Percentiles rank a stretch among this genome's conserved stretches.
Evolutionary conservation across 495 filamentous ascomycete species (phyloP).

Genomic region (Trichoderma reesei): DNA sequence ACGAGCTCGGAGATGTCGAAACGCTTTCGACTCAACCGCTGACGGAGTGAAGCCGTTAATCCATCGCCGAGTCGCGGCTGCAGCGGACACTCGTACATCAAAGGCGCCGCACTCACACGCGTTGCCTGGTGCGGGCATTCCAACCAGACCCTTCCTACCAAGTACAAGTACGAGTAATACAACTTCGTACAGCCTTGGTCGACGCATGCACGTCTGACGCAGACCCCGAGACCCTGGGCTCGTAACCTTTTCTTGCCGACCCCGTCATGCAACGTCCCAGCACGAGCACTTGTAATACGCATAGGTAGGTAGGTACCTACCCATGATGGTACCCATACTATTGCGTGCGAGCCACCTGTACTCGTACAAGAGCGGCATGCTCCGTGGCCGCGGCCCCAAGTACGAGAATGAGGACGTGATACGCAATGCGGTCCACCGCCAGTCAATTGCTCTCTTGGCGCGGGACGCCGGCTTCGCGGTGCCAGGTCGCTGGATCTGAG

Average conservation of each 20-base stretch:
- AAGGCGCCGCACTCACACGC: background rate
- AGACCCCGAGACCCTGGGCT: background rate
- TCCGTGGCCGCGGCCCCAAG: too few species aligned
- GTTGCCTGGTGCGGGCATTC: background rate
- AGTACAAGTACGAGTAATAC: background rate
- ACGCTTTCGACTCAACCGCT: background rate
- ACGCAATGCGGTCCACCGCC: background rate
- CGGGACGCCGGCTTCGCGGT: background rate
- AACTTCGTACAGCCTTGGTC: background rate
- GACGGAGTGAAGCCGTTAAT: background rate
- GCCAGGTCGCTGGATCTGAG: background rate
- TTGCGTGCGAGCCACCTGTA: background rate
- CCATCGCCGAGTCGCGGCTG: background rate
- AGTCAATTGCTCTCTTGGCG: background rate
- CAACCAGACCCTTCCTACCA: too few species aligned
- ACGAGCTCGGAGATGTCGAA: background rate
- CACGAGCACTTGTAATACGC: background rate
- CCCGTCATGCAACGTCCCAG: slow-evolving; percentile 4
- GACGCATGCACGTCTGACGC: slow-evolving; percentile 3
- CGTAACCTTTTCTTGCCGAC: background rate
- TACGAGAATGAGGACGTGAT: background rate
- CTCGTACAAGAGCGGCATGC: too few species aligned
- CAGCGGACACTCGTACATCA: background rate
- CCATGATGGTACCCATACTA: background rate
- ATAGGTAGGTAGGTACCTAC: too few species aligned